These are phyloP conservation scores for Volutella citrinella DNA, from an alignment of 2,329 filamentous ascomycete genomes.

Conservation along the genomic window DNA sequence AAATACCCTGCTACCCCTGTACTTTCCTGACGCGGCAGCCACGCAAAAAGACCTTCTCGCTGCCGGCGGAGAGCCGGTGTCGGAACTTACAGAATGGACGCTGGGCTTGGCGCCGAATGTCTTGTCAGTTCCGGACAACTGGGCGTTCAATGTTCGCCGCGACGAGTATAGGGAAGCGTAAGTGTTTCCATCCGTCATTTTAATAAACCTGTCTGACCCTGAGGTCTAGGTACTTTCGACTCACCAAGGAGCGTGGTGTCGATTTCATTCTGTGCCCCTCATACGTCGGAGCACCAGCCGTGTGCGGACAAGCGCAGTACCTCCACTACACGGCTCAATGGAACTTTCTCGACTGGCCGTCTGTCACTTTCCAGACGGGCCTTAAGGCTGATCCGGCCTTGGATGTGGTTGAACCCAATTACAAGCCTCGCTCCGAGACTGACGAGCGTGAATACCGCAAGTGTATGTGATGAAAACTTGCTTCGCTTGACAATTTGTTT, in stretches of 20 bases:
- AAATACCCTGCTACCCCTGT: slow-evolving; percentile 17
- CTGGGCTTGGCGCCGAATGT: slow-evolving; percentile 10
- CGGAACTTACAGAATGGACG: slow-evolving; percentile 21
- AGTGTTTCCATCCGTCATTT: neutral
- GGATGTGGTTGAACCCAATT: slow-evolving; percentile 7
- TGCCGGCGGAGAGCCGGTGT: slow-evolving; percentile 20
- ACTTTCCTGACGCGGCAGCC: slow-evolving; percentile 19
- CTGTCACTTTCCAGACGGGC: slow-evolving; percentile 53
- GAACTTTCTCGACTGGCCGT: slow-evolving; percentile 65
- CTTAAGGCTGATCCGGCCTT: slow-evolving; percentile 8
- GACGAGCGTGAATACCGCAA: slow-evolving; percentile 4
- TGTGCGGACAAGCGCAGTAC: slow-evolving; percentile 34
- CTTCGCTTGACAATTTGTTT: too few species aligned
- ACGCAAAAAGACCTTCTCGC: slow-evolving; percentile 14
- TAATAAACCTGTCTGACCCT: neutral
- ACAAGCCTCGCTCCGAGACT: slow-evolving; percentile 3
- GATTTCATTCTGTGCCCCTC: slow-evolving; percentile 8
- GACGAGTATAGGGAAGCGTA: slow-evolving; percentile 13
- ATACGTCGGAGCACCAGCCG: slow-evolving; percentile 4
- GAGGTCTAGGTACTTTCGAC: neutral
- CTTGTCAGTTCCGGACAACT: slow-evolving; percentile 14
- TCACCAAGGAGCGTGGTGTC: slow-evolving; percentile 1
- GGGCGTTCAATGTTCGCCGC: slow-evolving; percentile 18
- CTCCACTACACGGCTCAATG: slow-evolving; percentile 64
- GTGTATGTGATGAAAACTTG: too few species aligned